Percentiles rank a stretch among this genome's conserved stretches.
Evolutionary conservation across 805 yeast species (phyloP).

Genomic region (Metschnikowia lachancei): DNA sequence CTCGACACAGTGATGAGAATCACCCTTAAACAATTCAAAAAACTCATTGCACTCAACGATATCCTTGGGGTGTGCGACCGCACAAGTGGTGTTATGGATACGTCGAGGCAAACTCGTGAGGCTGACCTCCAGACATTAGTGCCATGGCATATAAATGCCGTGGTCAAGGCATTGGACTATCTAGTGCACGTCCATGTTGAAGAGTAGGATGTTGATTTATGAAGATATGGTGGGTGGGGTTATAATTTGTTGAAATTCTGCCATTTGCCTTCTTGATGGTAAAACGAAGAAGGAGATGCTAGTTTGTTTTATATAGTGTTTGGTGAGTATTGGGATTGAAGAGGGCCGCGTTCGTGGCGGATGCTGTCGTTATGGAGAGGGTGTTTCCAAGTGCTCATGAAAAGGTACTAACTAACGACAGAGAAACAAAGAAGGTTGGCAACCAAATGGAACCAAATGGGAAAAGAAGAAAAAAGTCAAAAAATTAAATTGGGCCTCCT

Average conservation of each 20-base stretch:
- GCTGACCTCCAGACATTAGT: conserved; percentile 33
- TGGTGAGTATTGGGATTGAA: too few species aligned
- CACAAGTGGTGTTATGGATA: conserved; percentile 1
- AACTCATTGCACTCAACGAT: conserved; percentile 46
- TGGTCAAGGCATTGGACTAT: conserved; percentile 55
- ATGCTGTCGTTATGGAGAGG: too few species aligned
- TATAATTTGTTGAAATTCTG: too few species aligned
- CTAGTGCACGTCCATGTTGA: conserved; percentile 56
- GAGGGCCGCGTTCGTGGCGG: too few species aligned
- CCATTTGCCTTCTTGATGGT: too few species aligned
- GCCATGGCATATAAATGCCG: conserved; percentile 77
- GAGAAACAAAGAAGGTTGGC: too few species aligned
- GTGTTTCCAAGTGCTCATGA: too few species aligned
- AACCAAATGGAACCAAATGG: too few species aligned
- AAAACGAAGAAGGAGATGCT: neutral
- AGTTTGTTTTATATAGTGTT: too few species aligned
- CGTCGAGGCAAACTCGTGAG: conserved; percentile 6
- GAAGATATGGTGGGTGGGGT: neutral
- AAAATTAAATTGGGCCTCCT: too few species aligned
- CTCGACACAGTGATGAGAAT: conserved; percentile 52
- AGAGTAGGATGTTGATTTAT: neutral
- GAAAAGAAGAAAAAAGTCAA: too few species aligned
- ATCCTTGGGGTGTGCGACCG: conserved; percentile 30
- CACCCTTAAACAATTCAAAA: conserved; percentile 59
- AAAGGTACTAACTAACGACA: too few species aligned